phyloP scores from a whole-genome alignment of 139 green algal genomes.

The Coelastrella sp. region DNA sequence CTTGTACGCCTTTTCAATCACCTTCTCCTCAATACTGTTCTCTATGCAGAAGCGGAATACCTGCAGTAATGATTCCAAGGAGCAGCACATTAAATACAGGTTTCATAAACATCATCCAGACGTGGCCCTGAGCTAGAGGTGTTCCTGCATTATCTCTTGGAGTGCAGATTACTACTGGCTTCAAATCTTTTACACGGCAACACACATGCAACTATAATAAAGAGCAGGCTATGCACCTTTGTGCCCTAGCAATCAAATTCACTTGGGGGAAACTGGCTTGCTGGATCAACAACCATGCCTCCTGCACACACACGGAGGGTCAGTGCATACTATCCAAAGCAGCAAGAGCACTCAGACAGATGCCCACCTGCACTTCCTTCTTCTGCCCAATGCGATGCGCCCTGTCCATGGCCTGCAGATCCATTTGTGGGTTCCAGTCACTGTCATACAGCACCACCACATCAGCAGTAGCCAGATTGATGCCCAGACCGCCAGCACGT shows the following conservation, averaged over 20 bases:
- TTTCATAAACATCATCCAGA: no score
- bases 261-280: no score
- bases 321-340: not conserved
- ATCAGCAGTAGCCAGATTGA: constrained; percentile 95
- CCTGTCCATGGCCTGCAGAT: constrained; percentile 98
- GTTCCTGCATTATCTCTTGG: no score
- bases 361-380: constrained; percentile 93
- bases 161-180: no score
- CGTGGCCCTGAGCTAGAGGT: no score
- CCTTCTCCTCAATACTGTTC: constrained; percentile 99
- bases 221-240: no score
- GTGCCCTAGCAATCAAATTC: no score
- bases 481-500: constrained; percentile 79
- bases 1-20: constrained; percentile 99
- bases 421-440: constrained; percentile 93
- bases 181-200: no score
- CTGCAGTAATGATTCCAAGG: constrained; percentile 5
- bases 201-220: no score
- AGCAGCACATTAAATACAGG: not conserved
- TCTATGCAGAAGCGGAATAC: constrained; percentile 99
- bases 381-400: constrained; percentile 99
- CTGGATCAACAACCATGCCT: not conserved
- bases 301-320: not conserved
- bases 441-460: constrained; percentile 97
- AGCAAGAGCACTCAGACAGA: not conserved